Evolutionary conservation across 2,329 filamentous ascomycete species (phyloP), one percentile per base, ranked within the genome.

Genomic region (Neopestalotiopsis clavispora): DNA sequence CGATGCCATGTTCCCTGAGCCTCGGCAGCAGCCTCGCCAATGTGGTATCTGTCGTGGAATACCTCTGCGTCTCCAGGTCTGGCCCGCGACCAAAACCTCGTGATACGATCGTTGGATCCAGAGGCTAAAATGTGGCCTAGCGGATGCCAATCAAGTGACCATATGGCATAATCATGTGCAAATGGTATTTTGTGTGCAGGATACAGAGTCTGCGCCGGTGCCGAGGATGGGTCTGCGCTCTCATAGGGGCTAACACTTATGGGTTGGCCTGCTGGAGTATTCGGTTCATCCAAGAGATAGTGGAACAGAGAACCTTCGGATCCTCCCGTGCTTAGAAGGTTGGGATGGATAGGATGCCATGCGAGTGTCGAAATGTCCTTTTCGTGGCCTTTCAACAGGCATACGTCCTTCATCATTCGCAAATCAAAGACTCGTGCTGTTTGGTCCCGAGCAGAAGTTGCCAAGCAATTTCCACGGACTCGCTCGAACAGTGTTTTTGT

Each of bases 71-170:
- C 95, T 63, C 96, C 96, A 1, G 96, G 96, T 62, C 96, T 87
- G 17, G 94, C 90, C 57, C 96, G 91, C 3, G 95, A 94, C 96
- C 96, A 99, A 84, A 99, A 99, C 62, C 96, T 91, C 2, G 96
- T 98, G 71, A 97, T 95, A 56, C 96, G 92, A 79, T 99, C 96
- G 79, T 99, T 98, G 12, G 95, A 97, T 13, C 96, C 96, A 1
- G 95, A 97, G 0, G 95, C 95, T 7, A 99, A 88, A 71, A 99
- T 95, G 77, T 99, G 96, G 34, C 96, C 96, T 0, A 98, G 86
- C 0, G 96, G 96, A 78, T 99, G 96, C 95, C 96, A 99, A 83
- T 98, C 95, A 64, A 99, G 87, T 20, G 95, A 97, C 96, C 96
- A 99, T 72, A 99, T 96, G 20, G 94, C 94, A 78, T 95, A 97